Conservation (phyloP, 164 flowering plant species). For the Piper betle region DNA sequence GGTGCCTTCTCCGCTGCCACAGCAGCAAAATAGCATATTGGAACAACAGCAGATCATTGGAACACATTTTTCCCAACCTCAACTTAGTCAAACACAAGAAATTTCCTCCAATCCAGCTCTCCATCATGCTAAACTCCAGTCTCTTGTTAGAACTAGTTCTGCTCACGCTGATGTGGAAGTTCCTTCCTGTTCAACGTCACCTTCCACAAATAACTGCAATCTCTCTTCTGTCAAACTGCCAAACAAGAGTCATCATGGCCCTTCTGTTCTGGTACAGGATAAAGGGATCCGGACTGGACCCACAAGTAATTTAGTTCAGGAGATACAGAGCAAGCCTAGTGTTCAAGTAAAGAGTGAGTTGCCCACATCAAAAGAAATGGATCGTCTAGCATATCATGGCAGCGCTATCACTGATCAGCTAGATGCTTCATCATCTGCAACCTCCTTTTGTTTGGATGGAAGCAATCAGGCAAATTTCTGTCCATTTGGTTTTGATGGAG, state of each 20-base stretch:
- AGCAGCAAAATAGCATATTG: constrained; percentile 2
- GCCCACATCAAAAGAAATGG: constrained; percentile 35
- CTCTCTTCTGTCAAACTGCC: constrained; percentile 36
- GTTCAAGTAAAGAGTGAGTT: constrained; percentile 39
- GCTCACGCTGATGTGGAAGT: constrained; percentile 63
- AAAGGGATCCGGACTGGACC: constrained; percentile 24
- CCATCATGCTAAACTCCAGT: constrained; percentile 29
- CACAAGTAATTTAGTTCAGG: constrained; percentile 35
- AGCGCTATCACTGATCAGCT: constrained; percentile 42
- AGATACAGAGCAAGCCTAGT: constrained; percentile 45
- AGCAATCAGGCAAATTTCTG: constrained; percentile 47
- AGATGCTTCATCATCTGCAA: constrained; percentile 70
- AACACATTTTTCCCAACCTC: constrained; percentile 26
- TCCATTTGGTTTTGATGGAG: constrained; percentile 51
- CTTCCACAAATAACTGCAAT: constrained; percentile 60
- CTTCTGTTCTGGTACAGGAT: constrained; percentile 25
- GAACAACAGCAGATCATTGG: constrained; percentile 15
- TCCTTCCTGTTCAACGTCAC: constrained; percentile 74
- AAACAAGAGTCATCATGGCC: constrained; percentile 38
- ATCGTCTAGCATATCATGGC: constrained; percentile 33
- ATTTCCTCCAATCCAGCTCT: constrained; percentile 33
- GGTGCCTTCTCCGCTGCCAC: constrained; percentile 6
- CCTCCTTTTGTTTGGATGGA: constrained; percentile 65
- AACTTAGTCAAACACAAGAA: constrained; percentile 29
- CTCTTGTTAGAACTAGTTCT: constrained; percentile 32